Base-by-base conservation (phyloP, 345 rosid species). In the Ricinus communis region DNA sequence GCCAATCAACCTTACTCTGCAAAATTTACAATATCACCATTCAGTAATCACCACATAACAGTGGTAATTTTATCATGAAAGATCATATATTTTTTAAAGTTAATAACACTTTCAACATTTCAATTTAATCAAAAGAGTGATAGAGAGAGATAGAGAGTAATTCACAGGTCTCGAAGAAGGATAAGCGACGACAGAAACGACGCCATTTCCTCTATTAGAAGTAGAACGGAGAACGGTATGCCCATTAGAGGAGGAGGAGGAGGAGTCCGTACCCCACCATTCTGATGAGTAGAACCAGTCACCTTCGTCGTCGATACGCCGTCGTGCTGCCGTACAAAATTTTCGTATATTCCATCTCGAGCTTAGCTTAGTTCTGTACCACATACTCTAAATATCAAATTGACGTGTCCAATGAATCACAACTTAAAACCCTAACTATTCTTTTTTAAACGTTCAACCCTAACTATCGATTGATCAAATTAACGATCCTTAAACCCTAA, bases 221-320 rank as follows among this genome's bases (percentile, higher is more conserved):
- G 71, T 64, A 4, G 84, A 67, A 46, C 84, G 89, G 73, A 90
- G 69, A 62, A 91, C 78, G 4, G 83, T 79, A 71, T 82, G 71
- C 30, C 82, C 84, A 5, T 65, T 77, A 72, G 81, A 69, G 4
- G 70, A 70, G 71, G 80, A 74, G 4, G 81, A 69, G 4, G 70
- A 70, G 71, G 80, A 74, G 4, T 74, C 71, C 49, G 87, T 76
- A 16, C 88, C 90, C 96, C 93, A 90, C 98, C 97, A 94, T 76
- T 94, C 98, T 54, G 87, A 77, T 7, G 91, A 83, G 83, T 90
- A 88, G 71, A 60, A 52, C 97, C 96, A 91, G 79, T 91, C 93
- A 58, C 97, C 98, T 77, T 94, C 97, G 78, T 94, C 98, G 54
- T 77, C 76, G 15, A 81, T 16, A 53, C 36, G 72, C 30, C 82